Evolutionary conservation across 148 eudicot species (phyloP).

Genomic region (Vaccinium vitisidaea): DNA sequence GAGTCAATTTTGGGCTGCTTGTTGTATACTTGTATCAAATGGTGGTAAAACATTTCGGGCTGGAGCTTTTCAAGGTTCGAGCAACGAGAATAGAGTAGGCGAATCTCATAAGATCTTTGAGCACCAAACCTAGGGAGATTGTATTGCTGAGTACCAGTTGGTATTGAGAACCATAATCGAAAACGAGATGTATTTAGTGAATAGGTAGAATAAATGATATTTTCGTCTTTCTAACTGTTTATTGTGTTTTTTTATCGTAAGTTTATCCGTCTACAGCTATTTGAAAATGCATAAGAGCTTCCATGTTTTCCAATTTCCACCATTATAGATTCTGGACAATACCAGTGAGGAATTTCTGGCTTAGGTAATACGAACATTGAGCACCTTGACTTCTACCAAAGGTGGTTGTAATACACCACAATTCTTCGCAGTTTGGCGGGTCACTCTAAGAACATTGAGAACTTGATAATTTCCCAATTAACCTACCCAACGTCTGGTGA

Average conservation of each 20-base stretch:
- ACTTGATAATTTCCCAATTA: too few relatives aligned
- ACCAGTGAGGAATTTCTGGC: neutral
- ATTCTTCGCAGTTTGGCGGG: neutral
- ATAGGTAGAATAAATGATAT: neutral
- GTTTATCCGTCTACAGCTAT: neutral
- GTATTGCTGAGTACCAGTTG: neutral
- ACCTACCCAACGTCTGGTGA: too few relatives aligned
- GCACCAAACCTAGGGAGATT: neutral
- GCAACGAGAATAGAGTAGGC: neutral
- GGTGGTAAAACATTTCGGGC: neutral
- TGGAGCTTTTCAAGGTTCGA: neutral
- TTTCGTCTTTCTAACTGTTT: neutral
- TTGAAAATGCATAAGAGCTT: neutral
- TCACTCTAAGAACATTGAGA: neutral
- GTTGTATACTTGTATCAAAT: neutral
- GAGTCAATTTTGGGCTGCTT: neutral
- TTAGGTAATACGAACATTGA: neutral
- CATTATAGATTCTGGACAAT: neutral
- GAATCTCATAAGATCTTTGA: neutral
- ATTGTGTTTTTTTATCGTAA: neutral
- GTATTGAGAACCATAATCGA: neutral
- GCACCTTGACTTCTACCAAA: neutral
- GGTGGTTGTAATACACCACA: neutral
- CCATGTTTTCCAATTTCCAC: neutral
- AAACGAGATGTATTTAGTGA: neutral